A percentile compares a stretch with the other conserved stretches of the same genome.
phyloP scores from a whole-genome alignment of 2,329 filamentous ascomycete genomes.

The Trichoderma afroharzianum region DNA sequence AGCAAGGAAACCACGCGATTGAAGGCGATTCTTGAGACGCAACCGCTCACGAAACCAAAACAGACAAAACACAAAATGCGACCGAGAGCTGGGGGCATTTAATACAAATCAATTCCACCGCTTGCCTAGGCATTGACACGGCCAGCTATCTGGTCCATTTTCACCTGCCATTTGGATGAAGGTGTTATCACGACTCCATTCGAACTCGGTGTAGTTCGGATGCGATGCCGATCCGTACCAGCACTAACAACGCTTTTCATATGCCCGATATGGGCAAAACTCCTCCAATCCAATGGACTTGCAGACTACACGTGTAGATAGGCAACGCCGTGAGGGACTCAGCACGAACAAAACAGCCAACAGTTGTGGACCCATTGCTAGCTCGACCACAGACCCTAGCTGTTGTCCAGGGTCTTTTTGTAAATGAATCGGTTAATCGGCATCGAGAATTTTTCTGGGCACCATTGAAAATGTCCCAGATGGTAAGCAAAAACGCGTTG shows the following conservation, averaged over 20 bases:
- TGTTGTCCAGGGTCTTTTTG: background rate
- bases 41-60: background rate
- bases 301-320: conserved; percentile 1
- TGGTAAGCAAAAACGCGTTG: background rate
- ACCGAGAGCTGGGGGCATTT: background rate
- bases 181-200: background rate
- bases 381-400: background rate
- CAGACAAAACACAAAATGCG: background rate
- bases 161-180: background rate
- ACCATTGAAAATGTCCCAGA: background rate
- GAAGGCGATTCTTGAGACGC: background rate
- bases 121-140: background rate
- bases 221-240: background rate
- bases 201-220: background rate
- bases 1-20: background rate
- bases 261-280: background rate
- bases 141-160: background rate
- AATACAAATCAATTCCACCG: background rate
- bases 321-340: background rate
- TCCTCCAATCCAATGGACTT: background rate
- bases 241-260: background rate
- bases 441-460: background rate
- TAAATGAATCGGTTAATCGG: conserved; percentile 4
- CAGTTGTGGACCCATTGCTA: background rate
- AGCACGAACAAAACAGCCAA: background rate